Evolutionary conservation across 345 rosid genomes (phyloP), one percentile per base, ranked within the genome.

Genomic region (Isatis tinctoria): DNA sequence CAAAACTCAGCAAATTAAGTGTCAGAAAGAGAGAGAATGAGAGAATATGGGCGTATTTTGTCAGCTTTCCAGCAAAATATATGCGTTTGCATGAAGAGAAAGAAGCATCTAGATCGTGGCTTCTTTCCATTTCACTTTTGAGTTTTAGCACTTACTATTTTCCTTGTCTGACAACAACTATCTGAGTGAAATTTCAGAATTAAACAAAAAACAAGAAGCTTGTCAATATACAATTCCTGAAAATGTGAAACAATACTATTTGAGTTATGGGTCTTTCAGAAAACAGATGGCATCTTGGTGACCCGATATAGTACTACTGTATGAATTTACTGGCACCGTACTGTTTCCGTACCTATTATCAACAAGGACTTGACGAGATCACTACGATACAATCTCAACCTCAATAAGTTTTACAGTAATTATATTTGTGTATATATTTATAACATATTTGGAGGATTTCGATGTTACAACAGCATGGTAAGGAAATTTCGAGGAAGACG

Each of bases 11-110:
- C 65, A 41, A 69, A 35, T 35, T 35, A 8, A 1, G 60, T 60
- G 74, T 75, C 54, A 43, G 72, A 37, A 60, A 61, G 35, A 11
- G 22, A 16, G 69, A 32, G 70, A 27, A 17, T 51, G 57, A 37
- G 54, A 74, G 54, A 60, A 75, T 33, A 69, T 75, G 60, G 70
- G 70, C 27, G 30, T 6, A 17, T 69, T 53, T 69, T 69, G 75
- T 54, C 75, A 76, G 70, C 79, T 69, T 76, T 76, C 74, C 79
- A 69, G 59, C 70, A 30, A 52, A 24, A 30, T 43, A 39, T 45
- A 61, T 75, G 70, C 70, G 33, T 69, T 54, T 69, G 70, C 74
- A 76, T 76, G 60, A 75, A 63, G 58, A 33, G 70, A 62, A 57
- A 22, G 66, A 69, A 76, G 70, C 71, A 69, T 69, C 75, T 68